These are phyloP conservation scores for Myxozyma mucilagina DNA, from an alignment of 805 yeast species.

Conservation along the genomic window DNA sequence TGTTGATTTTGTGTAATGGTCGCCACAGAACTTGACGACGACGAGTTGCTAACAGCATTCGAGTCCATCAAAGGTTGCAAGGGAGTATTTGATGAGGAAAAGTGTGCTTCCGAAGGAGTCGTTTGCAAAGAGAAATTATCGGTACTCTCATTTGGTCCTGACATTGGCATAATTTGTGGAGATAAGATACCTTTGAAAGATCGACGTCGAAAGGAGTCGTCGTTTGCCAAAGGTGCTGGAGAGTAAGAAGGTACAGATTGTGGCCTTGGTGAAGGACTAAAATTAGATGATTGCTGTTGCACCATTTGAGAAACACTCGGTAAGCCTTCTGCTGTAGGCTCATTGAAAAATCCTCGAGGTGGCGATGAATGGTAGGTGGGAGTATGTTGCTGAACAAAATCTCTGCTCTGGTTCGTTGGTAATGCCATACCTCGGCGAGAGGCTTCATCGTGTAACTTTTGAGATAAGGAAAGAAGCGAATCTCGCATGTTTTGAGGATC, in stretches of 20 bases:
- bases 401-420: background rate
- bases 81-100: too few species aligned
- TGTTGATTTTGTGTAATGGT: too few species aligned
- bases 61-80: too few species aligned
- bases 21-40: too few species aligned
- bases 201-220: too few species aligned
- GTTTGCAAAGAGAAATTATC: too few species aligned
- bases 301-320: background rate
- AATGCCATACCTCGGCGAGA: background rate
- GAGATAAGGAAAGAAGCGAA: background rate
- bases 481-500: background rate
- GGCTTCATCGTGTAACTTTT: background rate
- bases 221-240: background rate
- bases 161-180: too few species aligned
- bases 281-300: background rate
- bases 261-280: background rate
- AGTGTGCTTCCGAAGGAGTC: too few species aligned
- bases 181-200: too few species aligned
- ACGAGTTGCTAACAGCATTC: too few species aligned
- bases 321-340: background rate
- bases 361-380: background rate
- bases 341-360: constrained; percentile 5
- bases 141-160: too few species aligned
- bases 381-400: background rate
- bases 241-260: background rate